A percentile compares a stretch with the other conserved stretches of the same genome.
These are phyloP conservation scores for Pestalotiopsis sp. DNA, from an alignment of 2,329 filamentous ascomycete species.

Conservation along the genomic window DNA sequence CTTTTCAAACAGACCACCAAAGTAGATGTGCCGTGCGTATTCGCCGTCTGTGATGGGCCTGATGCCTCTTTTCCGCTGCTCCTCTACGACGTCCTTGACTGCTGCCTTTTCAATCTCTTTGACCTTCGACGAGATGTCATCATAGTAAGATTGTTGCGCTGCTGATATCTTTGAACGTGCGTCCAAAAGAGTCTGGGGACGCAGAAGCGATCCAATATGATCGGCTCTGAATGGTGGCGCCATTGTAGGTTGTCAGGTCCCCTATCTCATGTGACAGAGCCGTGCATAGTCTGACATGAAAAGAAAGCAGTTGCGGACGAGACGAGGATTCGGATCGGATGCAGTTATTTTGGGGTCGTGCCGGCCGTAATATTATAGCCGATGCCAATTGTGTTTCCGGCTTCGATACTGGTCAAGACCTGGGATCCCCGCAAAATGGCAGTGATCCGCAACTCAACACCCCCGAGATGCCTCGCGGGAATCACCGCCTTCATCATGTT, in stretches of 20 bases:
- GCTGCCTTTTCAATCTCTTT: slow-evolving; percentile 60
- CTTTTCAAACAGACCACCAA: slow-evolving; percentile 51
- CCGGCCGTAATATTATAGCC: neutral
- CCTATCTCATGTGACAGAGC: neutral
- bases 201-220: slow-evolving; percentile 72
- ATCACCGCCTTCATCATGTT: too few species aligned
- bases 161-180: slow-evolving; percentile 58
- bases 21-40: slow-evolving; percentile 58
- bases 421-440: neutral
- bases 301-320: neutral
- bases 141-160: slow-evolving; percentile 32
- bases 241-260: slow-evolving; percentile 18
- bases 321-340: neutral
- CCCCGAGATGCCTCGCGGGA: neutral
- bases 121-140: slow-evolving; percentile 36
- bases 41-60: slow-evolving; percentile 70
- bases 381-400: neutral
- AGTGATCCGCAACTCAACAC: neutral
- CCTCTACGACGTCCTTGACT: slow-evolving; percentile 65
- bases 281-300: neutral
- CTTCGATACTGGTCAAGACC: neutral
- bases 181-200: slow-evolving; percentile 63
- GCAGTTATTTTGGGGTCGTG: neutral
- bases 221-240: slow-evolving; percentile 69
- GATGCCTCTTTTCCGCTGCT: slow-evolving; percentile 66